These are phyloP conservation scores for Keqinozyma sinolaborantium DNA, from an alignment of 1,139 yeast species.

Conservation along the genomic window DNA sequence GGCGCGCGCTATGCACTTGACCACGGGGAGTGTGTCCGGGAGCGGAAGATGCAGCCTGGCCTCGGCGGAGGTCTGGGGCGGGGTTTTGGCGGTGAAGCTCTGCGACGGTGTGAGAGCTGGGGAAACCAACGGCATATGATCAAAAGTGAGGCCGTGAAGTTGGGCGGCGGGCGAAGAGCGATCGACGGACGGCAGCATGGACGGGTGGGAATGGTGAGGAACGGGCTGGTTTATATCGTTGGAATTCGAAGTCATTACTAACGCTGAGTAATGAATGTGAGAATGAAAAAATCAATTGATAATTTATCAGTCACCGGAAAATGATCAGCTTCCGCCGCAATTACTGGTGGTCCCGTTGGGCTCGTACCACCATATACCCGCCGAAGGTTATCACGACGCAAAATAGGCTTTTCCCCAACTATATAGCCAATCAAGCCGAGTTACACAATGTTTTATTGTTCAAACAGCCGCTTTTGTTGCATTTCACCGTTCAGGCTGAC, in stretches of 20 bases:
- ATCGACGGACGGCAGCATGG: too few relatives aligned
- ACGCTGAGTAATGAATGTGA: too few relatives aligned
- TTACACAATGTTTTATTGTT: slow-evolving; percentile 51
- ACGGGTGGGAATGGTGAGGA: background rate
- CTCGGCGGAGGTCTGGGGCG: slow-evolving; percentile 17
- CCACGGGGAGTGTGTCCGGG: slow-evolving; percentile 51
- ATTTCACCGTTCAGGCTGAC: slow-evolving; percentile 72
- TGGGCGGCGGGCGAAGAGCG: too few relatives aligned
- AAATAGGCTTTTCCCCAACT: slow-evolving; percentile 38
- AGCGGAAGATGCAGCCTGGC: slow-evolving; percentile 22
- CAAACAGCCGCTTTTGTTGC: slow-evolving; percentile 62
- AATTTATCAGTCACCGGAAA: too few relatives aligned
- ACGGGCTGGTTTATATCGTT: too few relatives aligned
- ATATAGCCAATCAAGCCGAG: slow-evolving; percentile 48
- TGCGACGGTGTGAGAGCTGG: slow-evolving; percentile 32
- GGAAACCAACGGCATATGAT: slow-evolving; percentile 32
- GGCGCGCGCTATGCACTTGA: slow-evolving; percentile 89
- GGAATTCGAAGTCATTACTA: too few relatives aligned
- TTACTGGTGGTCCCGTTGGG: too few relatives aligned
- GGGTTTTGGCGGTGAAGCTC: slow-evolving; percentile 12
- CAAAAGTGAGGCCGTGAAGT: slow-evolving; percentile 9
- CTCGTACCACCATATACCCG: slow-evolving; percentile 27
- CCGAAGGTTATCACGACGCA: slow-evolving; percentile 38
- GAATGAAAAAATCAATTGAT: too few relatives aligned
- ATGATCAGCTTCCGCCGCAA: too few relatives aligned